Conservation (phyloP, 2,329 filamentous ascomycete genomes). For the Boeremia exigua region DNA sequence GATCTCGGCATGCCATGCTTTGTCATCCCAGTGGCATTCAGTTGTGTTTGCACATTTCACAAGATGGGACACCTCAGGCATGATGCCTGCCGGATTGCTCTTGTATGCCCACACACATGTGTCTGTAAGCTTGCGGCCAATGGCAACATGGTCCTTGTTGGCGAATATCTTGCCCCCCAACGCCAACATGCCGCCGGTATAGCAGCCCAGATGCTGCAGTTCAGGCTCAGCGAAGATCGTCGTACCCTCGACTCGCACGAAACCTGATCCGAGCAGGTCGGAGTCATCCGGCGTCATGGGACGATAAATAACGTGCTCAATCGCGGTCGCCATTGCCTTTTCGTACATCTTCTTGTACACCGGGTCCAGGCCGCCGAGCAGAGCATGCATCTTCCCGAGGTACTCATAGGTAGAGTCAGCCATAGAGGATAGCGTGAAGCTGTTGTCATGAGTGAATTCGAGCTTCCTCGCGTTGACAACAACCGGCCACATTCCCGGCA, state of each 20-base stretch:
- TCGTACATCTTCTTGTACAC: conserved; percentile 65
- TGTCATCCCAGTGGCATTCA: conserved; percentile 62
- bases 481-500: conserved; percentile 58
- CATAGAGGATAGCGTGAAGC: conserved; percentile 46
- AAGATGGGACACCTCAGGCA: conserved; percentile 65
- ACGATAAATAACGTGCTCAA: conserved; percentile 55
- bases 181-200: conserved; percentile 67
- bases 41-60: conserved; percentile 54
- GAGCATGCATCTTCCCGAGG: conserved; percentile 52
- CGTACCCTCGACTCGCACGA: conserved; percentile 45
- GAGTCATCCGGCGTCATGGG: conserved; percentile 56
- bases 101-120: conserved; percentile 70
- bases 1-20: conserved; percentile 55
- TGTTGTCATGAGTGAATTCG: conserved; percentile 50
- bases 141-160: conserved; percentile 59
- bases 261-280: conserved; percentile 56
- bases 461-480: conserved; percentile 49
- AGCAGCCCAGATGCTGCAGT: conserved; percentile 65
- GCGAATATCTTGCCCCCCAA: conserved; percentile 64
- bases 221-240: conserved; percentile 54
- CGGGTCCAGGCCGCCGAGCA: conserved; percentile 50
- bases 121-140: conserved; percentile 64
- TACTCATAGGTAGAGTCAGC: conserved; percentile 48
- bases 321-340: conserved; percentile 51
- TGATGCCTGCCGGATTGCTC: conserved; percentile 62